Percentiles rank a stretch among this genome's conserved stretches.
phyloP scores from a whole-genome alignment of 139 green algal genomes.

The Astrephomene gubernaculifera region DNA sequence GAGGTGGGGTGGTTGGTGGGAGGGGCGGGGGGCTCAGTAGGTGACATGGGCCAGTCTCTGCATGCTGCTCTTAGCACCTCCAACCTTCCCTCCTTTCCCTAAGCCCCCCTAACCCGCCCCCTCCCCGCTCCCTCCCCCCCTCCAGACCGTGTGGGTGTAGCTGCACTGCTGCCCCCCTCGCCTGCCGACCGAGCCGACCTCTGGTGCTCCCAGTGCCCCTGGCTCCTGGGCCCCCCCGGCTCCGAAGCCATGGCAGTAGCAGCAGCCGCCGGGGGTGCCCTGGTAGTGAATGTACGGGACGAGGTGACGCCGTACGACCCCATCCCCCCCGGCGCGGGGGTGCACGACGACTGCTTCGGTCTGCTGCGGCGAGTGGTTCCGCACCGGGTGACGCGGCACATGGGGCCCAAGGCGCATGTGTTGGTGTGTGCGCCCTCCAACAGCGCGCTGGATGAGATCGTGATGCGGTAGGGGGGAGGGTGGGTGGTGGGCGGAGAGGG shows the following conservation, averaged over 20 bases:
- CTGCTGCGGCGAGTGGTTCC: conserved; percentile 43
- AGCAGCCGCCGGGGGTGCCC: neutral
- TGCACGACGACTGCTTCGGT: conserved; percentile 54
- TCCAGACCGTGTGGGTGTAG: neutral
- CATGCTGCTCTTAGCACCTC: too few species aligned
- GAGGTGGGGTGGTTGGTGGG: neutral
- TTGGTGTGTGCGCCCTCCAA: conserved; percentile 96
- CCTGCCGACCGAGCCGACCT: neutral
- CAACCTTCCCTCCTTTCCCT: neutral
- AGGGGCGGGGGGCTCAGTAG: too few species aligned
- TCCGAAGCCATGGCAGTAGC: too few species aligned
- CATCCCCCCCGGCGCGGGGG: neutral
- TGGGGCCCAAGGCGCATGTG: conserved; percentile 73
- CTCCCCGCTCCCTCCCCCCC: neutral
- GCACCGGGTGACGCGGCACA: conserved; percentile 46
- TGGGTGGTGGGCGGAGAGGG: too few species aligned
- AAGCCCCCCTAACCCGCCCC: neutral
- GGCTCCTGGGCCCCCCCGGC: too few species aligned
- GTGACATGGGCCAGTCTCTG: too few species aligned
- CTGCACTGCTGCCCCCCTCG: conserved; percentile 1
- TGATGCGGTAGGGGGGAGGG: conserved; percentile 74
- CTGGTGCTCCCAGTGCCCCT: conserved; percentile 16
- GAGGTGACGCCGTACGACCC: conserved; percentile 38
- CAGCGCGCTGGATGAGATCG: conserved; percentile 92
- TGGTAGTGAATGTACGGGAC: conserved; percentile 23